Base-by-base conservation (phyloP, 306 rosid species). In the Abrus precatorius region DNA sequence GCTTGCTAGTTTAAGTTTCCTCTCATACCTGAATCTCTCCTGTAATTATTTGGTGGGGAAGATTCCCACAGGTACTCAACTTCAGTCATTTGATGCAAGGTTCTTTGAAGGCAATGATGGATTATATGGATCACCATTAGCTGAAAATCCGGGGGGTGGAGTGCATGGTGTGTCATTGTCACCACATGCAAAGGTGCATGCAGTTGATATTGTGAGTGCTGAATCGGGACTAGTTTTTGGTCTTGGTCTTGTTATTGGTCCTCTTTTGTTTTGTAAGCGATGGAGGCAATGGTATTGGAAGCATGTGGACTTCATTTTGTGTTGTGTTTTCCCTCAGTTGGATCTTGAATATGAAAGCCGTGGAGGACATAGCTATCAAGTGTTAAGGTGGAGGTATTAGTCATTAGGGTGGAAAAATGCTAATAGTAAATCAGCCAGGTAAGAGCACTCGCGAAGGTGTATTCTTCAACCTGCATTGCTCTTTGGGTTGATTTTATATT, bases 71-170 rank as follows among this genome's bases (percentile, higher is more conserved):
- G 71, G 54, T 13, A 43, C 55, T 1, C 86, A 85, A n/a, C 3
- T 83, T 32, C 60, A 55, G 1, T 9, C 88, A 50, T 85, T 87
- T 45, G 55, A 62, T 10, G 41, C 32, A 3, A 27, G 20, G n/a
- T 65, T 67, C 20, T 78, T 62, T 13, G 29, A 11, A 14, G 88
- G 81, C 0, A 86, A 86, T 47, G 13, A 38, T 2, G 85, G 61
- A 1, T 50, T 84, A n/a, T 68, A 75, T 77, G 92, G 87, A 5
- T 8, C 10, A 34, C 86, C 92, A 1, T 32, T 88, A 68, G 3
- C 12, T 1, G 14, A 1, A 5, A 61, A 59, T 2, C 1, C 7
- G 1, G 27, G 1, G 30, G 69, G 12, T 62, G 7, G 40, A 30
- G 27, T 2, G 28, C 45, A 33, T 3, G 73, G 27, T 44, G 1